Percentiles rank a stretch among this genome's conserved stretches.
Evolutionary conservation across 1,284 basidiomycete genomes (phyloP).

Genomic region (Sanghuangporus weigelae): DNA sequence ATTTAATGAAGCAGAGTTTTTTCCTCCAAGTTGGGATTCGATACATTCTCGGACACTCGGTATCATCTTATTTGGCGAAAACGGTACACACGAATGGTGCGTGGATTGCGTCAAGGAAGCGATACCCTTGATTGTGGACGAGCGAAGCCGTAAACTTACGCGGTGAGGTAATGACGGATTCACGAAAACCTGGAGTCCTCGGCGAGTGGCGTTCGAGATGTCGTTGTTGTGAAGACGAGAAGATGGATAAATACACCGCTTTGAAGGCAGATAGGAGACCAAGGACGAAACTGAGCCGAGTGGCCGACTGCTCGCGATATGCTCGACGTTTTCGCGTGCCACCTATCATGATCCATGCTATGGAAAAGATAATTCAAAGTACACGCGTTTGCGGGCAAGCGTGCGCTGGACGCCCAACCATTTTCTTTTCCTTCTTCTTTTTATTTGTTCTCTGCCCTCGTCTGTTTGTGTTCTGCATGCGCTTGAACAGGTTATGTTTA

Average conservation of each 20-base stretch:
- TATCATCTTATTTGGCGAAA: neutral
- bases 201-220: neutral
- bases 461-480: neutral
- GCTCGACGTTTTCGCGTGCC: neutral
- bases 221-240: neutral
- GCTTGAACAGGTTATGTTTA: neutral
- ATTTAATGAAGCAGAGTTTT: neutral
- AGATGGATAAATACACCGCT: neutral
- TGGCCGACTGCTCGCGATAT: neutral
- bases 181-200: neutral
- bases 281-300: neutral
- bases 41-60: neutral
- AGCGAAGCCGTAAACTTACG: neutral
- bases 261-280: neutral
- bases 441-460: neutral
- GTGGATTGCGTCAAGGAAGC: neutral
- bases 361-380: neutral
- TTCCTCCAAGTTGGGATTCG: neutral
- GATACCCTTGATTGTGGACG: neutral
- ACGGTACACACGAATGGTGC: neutral
- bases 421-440: neutral
- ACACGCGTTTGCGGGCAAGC: constrained; percentile 2
- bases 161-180: neutral
- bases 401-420: neutral
- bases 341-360: neutral